Evolutionary conservation across 495 filamentous ascomycete genomes (phyloP).

Genomic region (Penicillium longicatenatum): DNA sequence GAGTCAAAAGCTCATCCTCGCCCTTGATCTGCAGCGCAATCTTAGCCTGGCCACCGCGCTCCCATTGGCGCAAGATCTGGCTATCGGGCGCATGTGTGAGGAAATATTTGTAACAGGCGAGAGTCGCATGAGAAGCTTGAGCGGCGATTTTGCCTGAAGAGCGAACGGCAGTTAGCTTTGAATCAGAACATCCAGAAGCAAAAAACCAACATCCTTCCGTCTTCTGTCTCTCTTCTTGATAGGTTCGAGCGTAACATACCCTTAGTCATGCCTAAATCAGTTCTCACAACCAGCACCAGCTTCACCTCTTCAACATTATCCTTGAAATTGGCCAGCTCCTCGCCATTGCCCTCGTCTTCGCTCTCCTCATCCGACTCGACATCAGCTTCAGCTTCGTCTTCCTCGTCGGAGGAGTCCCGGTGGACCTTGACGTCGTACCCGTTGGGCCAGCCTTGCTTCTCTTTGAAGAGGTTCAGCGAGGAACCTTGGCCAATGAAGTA

Average conservation of each 20-base stretch:
- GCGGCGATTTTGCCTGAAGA: slow-evolving; percentile 90
- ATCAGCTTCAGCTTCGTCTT: slow-evolving; percentile 25
- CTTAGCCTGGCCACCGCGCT: slow-evolving; percentile 83
- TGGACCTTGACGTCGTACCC: slow-evolving; percentile 54
- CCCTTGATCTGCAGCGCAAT: slow-evolving; percentile 82
- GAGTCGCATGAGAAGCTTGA: slow-evolving; percentile 92
- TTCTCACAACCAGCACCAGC: slow-evolving; percentile 86
- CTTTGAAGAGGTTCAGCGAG: slow-evolving; percentile 50
- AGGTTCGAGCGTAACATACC: slow-evolving; percentile 51
- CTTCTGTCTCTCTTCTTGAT: background rate
- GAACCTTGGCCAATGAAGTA: slow-evolving; percentile 62
- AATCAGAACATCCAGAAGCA: too few relatives aligned
- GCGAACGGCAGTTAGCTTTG: slow-evolving; percentile 4
- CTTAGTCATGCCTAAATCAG: slow-evolving; percentile 95
- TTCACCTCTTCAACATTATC: slow-evolving; percentile 81
- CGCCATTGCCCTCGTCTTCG: slow-evolving; percentile 41
- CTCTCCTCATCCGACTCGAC: slow-evolving; percentile 30
- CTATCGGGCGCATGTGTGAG: slow-evolving; percentile 56
- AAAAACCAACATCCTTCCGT: too few relatives aligned
- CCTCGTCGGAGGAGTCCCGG: slow-evolving; percentile 48
- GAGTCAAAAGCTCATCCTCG: slow-evolving; percentile 76
- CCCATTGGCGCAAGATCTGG: slow-evolving; percentile 80
- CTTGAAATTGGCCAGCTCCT: slow-evolving; percentile 48
- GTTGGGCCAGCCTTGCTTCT: slow-evolving; percentile 51
- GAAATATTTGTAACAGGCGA: slow-evolving; percentile 92